These are phyloP conservation scores for Cryptococcus amylolentus DNA, from an alignment of 1,284 basidiomycete species.

Conservation along the genomic window DNA sequence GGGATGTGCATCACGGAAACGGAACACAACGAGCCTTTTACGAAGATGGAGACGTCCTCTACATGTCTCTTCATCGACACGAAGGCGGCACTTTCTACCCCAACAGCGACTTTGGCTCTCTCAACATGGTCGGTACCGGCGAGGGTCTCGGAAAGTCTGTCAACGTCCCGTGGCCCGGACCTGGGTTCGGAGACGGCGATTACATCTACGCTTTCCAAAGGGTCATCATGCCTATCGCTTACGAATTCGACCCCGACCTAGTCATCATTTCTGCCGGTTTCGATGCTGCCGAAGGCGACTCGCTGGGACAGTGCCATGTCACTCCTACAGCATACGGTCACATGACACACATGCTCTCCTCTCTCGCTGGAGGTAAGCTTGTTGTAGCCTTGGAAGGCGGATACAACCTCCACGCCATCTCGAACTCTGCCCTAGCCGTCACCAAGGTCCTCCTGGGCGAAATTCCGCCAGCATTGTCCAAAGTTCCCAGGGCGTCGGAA, in stretches of 20 bases:
- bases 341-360: constrained; percentile 94
- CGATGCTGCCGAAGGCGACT: constrained; percentile 90
- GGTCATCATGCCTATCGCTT: constrained; percentile 93
- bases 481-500: constrained; percentile 64
- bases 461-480: constrained; percentile 67
- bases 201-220: constrained; percentile 96
- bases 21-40: constrained; percentile 95
- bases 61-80: constrained; percentile 93
- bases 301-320: constrained; percentile 84
- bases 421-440: constrained; percentile 81
- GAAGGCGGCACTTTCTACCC: constrained; percentile 91
- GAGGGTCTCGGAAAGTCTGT: constrained; percentile 83
- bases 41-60: constrained; percentile 85
- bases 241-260: constrained; percentile 92
- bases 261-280: constrained; percentile 98
- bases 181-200: constrained; percentile 89
- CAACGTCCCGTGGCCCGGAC: constrained; percentile 91
- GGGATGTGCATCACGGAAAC: constrained; percentile 99
- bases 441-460: constrained; percentile 80
- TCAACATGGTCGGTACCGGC: constrained; percentile 81
- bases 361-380: constrained; percentile 82
- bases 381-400: constrained; percentile 97
- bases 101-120: constrained; percentile 78
- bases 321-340: constrained; percentile 94
- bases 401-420: constrained; percentile 88